Base-by-base conservation (phyloP, 2,329 filamentous ascomycete species). In the Fusarium subtropicale region DNA sequence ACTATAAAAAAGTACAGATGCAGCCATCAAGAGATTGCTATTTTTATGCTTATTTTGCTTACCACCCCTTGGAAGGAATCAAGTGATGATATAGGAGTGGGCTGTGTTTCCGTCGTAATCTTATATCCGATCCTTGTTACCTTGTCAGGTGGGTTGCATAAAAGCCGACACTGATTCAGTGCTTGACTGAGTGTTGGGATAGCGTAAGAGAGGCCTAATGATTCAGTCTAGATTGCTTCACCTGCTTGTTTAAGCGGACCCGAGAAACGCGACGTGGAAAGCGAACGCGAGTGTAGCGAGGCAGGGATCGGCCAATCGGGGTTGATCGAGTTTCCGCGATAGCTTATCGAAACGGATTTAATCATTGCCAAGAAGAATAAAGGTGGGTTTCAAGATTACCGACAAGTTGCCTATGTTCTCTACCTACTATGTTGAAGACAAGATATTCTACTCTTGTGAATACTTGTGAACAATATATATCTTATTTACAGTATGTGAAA, bases 271-370 rank as follows among this genome's bases (percentile, higher is more conserved):
- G 48, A 52, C 3, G 7, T 5, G 2, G 22, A 52, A 52, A 20
- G 31, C 48, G 48, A 52, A 52, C 48, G 48, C 48, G 48, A 52
- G 10, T 45, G 4, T n/a, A 45, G 30, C 26, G 10, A 22, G 12
- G 3, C 22, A n/a, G 47, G 24, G 36, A 52, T 28, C 28, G 26
- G 24, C 48, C 48, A 52, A 52, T 52, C 48, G 48, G 48, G 48
- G 48, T 52, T 22, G 16, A 52, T 39, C 34, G 7, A 39, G 13
- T 39, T 52, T 4, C 48, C 48, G 48, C 24, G 5, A 45, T 13
- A 3, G 24, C 41, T 44, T 26, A 26, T 33, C 20, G 18, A 18
- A 11, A 10, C 5, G 8, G 16, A n/a, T 36, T 51, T 28, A 16
- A 38, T 18, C 22, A 51, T 12, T 20, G 48, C 48, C 48, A 52